Conservation (phyloP, 768 basidiomycete species). For the Fomitopsis pulvina region DNA sequence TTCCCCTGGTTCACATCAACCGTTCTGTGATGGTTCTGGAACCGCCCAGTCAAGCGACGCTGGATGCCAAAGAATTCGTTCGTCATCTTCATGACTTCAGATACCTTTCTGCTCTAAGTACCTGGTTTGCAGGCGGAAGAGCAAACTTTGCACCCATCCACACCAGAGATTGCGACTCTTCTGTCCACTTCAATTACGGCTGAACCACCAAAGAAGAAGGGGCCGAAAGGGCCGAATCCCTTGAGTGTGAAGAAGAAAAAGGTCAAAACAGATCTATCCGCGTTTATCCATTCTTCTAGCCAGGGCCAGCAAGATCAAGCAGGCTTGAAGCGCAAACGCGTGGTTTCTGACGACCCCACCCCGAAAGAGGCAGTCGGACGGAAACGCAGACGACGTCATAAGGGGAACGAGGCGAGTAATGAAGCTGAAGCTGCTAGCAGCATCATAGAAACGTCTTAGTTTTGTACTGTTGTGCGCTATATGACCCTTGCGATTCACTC, state of each 20-base stretch:
- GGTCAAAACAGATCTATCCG: slow-evolving; percentile 9
- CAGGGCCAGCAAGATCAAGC: slow-evolving; percentile 8
- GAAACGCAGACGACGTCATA: slow-evolving; percentile 24
- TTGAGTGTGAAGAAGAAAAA: slow-evolving; percentile 90
- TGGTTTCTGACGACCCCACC: slow-evolving; percentile 15
- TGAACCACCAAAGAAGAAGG: slow-evolving; percentile 48
- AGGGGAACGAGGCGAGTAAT: background rate
- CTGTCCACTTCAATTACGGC: slow-evolving; percentile 29
- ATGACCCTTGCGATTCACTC: background rate
- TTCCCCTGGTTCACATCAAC: slow-evolving; percentile 88
- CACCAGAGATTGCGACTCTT: slow-evolving; percentile 41
- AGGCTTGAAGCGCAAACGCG: slow-evolving; percentile 24
- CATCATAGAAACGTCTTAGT: background rate
- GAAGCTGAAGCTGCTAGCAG: background rate
- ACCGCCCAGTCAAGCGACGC: slow-evolving; percentile 76
- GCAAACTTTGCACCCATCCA: slow-evolving; percentile 44
- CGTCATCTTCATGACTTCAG: slow-evolving; percentile 10
- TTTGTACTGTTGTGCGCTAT: background rate
- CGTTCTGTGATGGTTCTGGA: slow-evolving; percentile 91
- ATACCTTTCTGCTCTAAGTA: background rate
- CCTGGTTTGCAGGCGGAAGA: slow-evolving; percentile 51
- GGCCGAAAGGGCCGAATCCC: slow-evolving; percentile 86
- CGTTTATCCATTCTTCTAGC: background rate
- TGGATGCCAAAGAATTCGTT: slow-evolving; percentile 59
- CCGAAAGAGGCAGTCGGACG: slow-evolving; percentile 13